phyloP scores from a whole-genome alignment of 1,139 yeast genomes.

The Yamadazyma epiphylla region DNA sequence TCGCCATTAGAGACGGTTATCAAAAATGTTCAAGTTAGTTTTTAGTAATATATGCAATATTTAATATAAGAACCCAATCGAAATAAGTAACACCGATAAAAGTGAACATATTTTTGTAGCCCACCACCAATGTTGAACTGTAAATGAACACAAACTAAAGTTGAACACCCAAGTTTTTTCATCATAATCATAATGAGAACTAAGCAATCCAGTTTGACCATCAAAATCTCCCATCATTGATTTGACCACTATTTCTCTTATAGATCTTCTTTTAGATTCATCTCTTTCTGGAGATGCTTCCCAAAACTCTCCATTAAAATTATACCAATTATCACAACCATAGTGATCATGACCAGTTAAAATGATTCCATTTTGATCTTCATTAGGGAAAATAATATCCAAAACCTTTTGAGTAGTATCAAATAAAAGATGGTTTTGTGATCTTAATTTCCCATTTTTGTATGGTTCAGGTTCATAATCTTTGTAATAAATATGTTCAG shows the following conservation, averaged over 20 bases:
- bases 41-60: too few relatives aligned
- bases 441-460: constrained; percentile 65
- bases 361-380: constrained; percentile 66
- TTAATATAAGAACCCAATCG: constrained; percentile 19
- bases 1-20: too few relatives aligned
- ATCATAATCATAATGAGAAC: constrained; percentile 52
- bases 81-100: constrained; percentile 40
- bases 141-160: constrained; percentile 73
- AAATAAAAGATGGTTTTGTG: constrained; percentile 81
- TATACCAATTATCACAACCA: constrained; percentile 78
- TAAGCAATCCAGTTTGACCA: constrained; percentile 82
- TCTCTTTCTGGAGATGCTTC: constrained; percentile 45
- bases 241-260: constrained; percentile 80
- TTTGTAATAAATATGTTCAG: constrained; percentile 57
- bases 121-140: constrained; percentile 97
- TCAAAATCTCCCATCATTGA: constrained; percentile 96
- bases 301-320: constrained; percentile 46
- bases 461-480: constrained; percentile 55
- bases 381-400: constrained; percentile 61
- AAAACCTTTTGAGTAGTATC: constrained; percentile 66
- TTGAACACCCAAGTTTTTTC: constrained; percentile 57
- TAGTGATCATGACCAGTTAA: constrained; percentile 96
- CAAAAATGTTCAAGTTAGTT: too few relatives aligned
- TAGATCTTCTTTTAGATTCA: constrained; percentile 25
- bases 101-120: constrained; percentile 58